phyloP scores from a whole-genome alignment of 345 rosid genomes.

The Lepidium africanum region DNA sequence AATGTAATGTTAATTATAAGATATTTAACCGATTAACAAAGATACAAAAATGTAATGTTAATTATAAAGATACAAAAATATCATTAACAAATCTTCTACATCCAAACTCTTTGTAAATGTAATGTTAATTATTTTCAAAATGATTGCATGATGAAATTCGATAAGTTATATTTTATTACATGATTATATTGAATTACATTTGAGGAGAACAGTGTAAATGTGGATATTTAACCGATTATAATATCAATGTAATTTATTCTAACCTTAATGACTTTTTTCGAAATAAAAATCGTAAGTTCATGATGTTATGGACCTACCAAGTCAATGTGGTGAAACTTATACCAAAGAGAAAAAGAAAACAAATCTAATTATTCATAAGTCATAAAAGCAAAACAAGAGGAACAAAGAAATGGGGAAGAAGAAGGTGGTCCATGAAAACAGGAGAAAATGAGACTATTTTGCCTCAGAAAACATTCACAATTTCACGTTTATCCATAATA shows the following conservation, averaged over 20 bases:
- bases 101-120: too few species aligned
- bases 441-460: conserved; percentile 8
- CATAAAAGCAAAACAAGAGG: neutral
- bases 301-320: neutral
- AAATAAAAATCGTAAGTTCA: neutral
- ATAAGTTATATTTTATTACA: too few species aligned
- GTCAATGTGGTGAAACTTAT: neutral
- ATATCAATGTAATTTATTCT: neutral
- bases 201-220: too few species aligned
- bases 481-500: conserved; percentile 25
- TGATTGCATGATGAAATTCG: too few species aligned
- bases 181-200: too few species aligned
- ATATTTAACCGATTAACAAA: too few species aligned
- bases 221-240: too few species aligned
- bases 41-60: too few species aligned
- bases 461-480: conserved; percentile 24
- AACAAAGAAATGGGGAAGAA: neutral
- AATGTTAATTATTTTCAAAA: too few species aligned
- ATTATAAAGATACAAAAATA: too few species aligned
- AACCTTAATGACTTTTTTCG: neutral
- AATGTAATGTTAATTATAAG: too few species aligned
- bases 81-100: too few species aligned
- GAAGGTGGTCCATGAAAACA: conserved; percentile 18
- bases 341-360: neutral
- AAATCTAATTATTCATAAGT: neutral